Evolutionary conservation across 2,329 filamentous ascomycete genomes (phyloP).

Genomic region (Exophiala dermatitidis): DNA sequence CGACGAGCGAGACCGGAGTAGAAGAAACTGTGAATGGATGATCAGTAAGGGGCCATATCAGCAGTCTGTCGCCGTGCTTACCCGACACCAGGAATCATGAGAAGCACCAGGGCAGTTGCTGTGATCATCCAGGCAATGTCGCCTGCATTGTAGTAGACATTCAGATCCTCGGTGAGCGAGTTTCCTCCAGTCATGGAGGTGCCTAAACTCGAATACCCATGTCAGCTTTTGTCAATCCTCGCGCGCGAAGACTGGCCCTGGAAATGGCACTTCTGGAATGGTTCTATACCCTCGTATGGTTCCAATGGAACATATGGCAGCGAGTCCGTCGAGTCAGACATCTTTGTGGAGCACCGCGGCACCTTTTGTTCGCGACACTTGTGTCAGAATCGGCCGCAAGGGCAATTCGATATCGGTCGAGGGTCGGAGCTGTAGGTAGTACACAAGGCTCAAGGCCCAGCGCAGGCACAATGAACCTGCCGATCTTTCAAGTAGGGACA

Average conservation of each 20-base stretch:
- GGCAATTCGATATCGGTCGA: no score
- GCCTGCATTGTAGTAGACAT: constrained; percentile 78
- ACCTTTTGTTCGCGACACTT: no score
- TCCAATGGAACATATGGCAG: constrained; percentile 21
- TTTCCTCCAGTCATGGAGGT: constrained; percentile 59
- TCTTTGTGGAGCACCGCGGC: constrained; percentile 18
- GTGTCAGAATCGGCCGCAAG: no score
- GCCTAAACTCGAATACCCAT: constrained; percentile 39
- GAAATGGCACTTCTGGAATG: neutral
- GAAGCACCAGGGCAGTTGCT: constrained; percentile 69
- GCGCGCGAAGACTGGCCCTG: neutral
- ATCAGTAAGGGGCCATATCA: constrained; percentile 2
- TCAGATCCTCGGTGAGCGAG: constrained; percentile 63
- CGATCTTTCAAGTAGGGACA: neutral
- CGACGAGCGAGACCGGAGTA: constrained; percentile 83
- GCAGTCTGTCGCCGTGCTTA: constrained; percentile 29
- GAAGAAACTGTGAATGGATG: constrained; percentile 60
- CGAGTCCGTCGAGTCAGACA: constrained; percentile 29
- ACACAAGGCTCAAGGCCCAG: neutral
- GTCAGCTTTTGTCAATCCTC: neutral
- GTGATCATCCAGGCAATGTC: constrained; percentile 77
- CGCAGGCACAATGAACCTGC: neutral
- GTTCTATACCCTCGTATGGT: constrained; percentile 16
- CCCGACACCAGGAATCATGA: constrained; percentile 89
- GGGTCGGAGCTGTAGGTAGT: neutral